Evolutionary conservation across 2,329 filamentous ascomycete species (phyloP), one percentile per base, ranked within the genome.

Genomic region (Colletotrichum musae): DNA sequence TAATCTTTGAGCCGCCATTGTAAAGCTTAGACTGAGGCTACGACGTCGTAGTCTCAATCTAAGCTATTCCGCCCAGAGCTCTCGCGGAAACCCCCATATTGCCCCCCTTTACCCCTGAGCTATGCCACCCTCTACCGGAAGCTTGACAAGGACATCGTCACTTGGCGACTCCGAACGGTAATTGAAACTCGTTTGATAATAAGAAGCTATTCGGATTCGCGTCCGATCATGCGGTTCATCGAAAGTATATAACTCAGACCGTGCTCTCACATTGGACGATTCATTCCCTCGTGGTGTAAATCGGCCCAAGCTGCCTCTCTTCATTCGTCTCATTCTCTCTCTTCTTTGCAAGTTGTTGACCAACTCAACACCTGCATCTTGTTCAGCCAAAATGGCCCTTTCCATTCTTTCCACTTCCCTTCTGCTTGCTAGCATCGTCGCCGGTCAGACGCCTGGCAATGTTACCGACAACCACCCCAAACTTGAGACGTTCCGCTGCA

Each of bases 401-500:
- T 62, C 41, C 64, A 45, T 68, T 57, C 48, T 68, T 51, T 68
- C 58, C 58, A n/a, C 50, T 68, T 50, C 50, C 26, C 52, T 68
- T 64, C 52, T 70, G 12, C 64, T 70, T 1, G 48, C 41, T 28
- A 59, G 53, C 10, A 36, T 70, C 41, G 68, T 70, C 39, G 66
- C 64, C 13, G 58, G 64, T 36, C 64, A 70, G 43, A 15, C 64
- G 39, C 58, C 58, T 63, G 58, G 68, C 70, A 57, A 75, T 64
- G 13, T 60, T 76, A 16, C 58, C 5, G 84, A 87, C 72, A 78
- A 80, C 26, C 85, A 87, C 68, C 86, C 86, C 36, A 80, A 81
- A 72, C 76, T 89, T 54, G 82, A 80, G 9, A 88, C 86, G 9
- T 86, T 80, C 76, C 81, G 83, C 70, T 88, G 86, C 77, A 86